Evolutionary conservation across 331 rosid genomes (phyloP), one percentile per base, ranked within the genome.

Genomic region (Quercus lobata): DNA sequence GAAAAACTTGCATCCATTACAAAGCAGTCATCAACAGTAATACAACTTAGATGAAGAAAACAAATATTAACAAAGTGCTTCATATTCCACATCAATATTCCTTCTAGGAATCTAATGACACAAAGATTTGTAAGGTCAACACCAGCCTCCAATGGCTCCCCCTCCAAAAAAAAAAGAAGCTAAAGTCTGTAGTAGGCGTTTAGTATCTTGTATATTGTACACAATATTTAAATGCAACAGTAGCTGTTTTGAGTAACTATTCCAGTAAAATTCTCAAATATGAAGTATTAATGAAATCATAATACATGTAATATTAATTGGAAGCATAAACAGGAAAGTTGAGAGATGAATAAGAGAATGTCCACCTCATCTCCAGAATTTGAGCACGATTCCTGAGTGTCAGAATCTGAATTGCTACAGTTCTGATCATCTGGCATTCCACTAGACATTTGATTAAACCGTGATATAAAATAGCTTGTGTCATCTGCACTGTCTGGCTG

Each of bases 371-470:
- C 72, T 34, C 25, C 49, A 68, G 72, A 68, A 68, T 68, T 68
- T 68, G 72, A 68, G 53, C 10, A 35, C 11, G 53, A 68, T 35
- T 68, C 72, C 53, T n/a, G 25, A 18, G 53, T 19, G 52, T 68
- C 72, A 35, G 72, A 68, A 68, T 68, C 72, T 34, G 72, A 68
- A n/a, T 68, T 68, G 53, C 72, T 68, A n/a, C 52, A 66, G 22
- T 66, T 32, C 27, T 34, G 49, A 34, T 66, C 52, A 66, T 66
- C 72, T 18, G 21, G 72, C 49, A 66, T 16, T 68, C 53, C 53
- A 19, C 53, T 19, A 35, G 72, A 68, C 35, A 6, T 7, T n/a
- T 68, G 53, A 68, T 6, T 9, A 68, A 34, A 35, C 72, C 72
- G 72, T 35, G 72, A 68, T 18, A 68, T 35, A 68, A 68, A 68